These are phyloP conservation scores for Wallacemonas sp. DNA, from an alignment of 208 protist species.

Conservation along the genomic window DNA sequence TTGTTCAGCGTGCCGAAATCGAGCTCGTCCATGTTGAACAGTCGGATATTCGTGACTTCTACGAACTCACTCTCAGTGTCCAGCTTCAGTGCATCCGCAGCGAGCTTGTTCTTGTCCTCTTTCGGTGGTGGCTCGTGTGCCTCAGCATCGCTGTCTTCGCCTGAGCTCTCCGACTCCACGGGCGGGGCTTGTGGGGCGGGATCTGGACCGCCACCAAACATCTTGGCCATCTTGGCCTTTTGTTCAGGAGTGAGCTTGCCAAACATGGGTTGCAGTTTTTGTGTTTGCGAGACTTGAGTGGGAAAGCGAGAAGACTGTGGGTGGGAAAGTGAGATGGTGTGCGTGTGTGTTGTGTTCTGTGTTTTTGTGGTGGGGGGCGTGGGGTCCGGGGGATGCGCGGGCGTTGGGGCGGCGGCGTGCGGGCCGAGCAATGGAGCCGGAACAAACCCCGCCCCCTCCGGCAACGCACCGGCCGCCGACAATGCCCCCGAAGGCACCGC, in stretches of 20 bases:
- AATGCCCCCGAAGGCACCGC: no score
- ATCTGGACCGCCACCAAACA: not conserved
- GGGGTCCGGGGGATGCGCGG: no score
- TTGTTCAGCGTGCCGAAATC: slow-evolving; percentile 58
- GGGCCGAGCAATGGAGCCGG: no score
- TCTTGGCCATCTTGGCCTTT: slow-evolving; percentile 14
- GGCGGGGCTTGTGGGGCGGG: not conserved
- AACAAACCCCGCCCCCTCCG: no score
- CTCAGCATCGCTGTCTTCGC: slow-evolving; percentile 26
- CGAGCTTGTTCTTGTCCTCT: slow-evolving; percentile 7
- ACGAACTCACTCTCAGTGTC: slow-evolving; percentile 55
- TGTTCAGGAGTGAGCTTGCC: slow-evolving; percentile 18
- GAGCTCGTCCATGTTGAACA: slow-evolving; percentile 87
- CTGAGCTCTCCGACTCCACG: slow-evolving; percentile 26
- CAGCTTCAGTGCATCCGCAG: slow-evolving; percentile 50
- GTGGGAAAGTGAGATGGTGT: not conserved
- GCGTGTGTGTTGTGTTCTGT: no score
- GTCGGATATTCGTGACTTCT: slow-evolving; percentile 82
- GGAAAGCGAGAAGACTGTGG: not conserved
- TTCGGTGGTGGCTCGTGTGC: not conserved
- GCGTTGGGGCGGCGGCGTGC: no score
- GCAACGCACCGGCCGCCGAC: no score
- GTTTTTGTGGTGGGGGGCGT: no score
- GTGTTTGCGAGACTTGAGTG: not conserved
- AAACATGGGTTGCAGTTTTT: slow-evolving; percentile 6